Percentiles rank a stretch among this genome's conserved stretches.
Evolutionary conservation across 495 filamentous ascomycete species (phyloP).

Genomic region (Trichoderma gamsii): DNA sequence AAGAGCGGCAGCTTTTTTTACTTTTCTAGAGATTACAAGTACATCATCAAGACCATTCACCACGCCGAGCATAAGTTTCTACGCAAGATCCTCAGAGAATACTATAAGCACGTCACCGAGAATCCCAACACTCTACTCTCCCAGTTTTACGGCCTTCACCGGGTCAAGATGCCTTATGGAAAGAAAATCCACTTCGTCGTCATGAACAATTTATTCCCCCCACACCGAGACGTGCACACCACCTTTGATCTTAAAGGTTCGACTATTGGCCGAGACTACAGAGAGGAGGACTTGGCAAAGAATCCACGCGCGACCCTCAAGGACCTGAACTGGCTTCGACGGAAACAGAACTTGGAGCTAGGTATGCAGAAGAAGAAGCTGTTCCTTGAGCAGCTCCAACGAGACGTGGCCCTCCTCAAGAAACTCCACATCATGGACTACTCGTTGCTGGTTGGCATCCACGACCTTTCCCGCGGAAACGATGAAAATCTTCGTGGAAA

Average conservation of each 20-base stretch:
- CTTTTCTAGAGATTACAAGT: slow-evolving; percentile 99
- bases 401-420: slow-evolving; percentile 80
- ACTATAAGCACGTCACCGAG: slow-evolving; percentile 85
- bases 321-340: slow-evolving; percentile 92
- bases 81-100: slow-evolving; percentile 83
- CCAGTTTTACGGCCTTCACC: slow-evolving; percentile 95
- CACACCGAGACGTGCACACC: slow-evolving; percentile 93
- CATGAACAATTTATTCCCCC: slow-evolving; percentile 99
- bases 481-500: slow-evolving; percentile 94
- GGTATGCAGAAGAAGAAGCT: slow-evolving; percentile 77
- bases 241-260: slow-evolving; percentile 99
- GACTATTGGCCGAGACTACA: slow-evolving; percentile 85
- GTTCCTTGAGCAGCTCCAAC: slow-evolving; percentile 82
- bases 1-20: slow-evolving; percentile 99
- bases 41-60: slow-evolving; percentile 99
- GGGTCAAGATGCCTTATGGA: slow-evolving; percentile 97
- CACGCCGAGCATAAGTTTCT: slow-evolving; percentile 94
- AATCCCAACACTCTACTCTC: slow-evolving; percentile 96
- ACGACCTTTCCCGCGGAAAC: slow-evolving; percentile 83
- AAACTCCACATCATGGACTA: slow-evolving; percentile 97
- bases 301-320: slow-evolving; percentile 94
- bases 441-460: slow-evolving; percentile 88
- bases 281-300: slow-evolving; percentile 76
- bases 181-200: slow-evolving; percentile 99
- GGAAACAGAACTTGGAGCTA: slow-evolving; percentile 77